phyloP scores from a whole-genome alignment of 2,329 filamentous ascomycete genomes.

The Penicillium corylophilum region DNA sequence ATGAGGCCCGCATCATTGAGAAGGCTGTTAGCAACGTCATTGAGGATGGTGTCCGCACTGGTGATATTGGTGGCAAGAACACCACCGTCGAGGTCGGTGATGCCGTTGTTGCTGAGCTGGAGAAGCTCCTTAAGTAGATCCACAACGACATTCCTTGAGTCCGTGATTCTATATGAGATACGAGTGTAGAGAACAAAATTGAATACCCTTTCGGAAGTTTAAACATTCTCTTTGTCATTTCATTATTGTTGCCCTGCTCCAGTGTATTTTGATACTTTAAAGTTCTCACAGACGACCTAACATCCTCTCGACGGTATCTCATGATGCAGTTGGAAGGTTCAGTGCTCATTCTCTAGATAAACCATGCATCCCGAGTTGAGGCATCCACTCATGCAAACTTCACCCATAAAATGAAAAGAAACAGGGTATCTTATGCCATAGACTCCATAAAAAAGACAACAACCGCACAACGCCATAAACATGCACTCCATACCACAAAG shows the following conservation, averaged over 20 bases:
- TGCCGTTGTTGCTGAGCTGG: slow-evolving; percentile 72
- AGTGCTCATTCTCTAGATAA: background rate
- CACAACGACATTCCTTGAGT: background rate
- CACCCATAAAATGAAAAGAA: slow-evolving; percentile 1
- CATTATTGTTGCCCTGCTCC: background rate
- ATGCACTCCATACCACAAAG: background rate
- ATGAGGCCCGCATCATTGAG: slow-evolving; percentile 58
- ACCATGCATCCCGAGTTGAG: background rate
- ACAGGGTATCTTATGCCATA: slow-evolving; percentile 24
- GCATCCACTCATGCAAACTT: background rate
- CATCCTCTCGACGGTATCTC: too few species aligned
- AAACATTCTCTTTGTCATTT: background rate
- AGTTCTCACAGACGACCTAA: too few species aligned
- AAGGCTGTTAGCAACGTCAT: slow-evolving; percentile 56
- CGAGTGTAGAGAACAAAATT: slow-evolving; percentile 22
- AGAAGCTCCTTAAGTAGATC: slow-evolving; percentile 60
- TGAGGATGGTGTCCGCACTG: slow-evolving; percentile 74
- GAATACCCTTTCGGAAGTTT: slow-evolving; percentile 23
- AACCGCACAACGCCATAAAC: slow-evolving; percentile 1
- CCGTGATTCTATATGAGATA: slow-evolving; percentile 22
- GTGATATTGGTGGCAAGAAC: slow-evolving; percentile 77
- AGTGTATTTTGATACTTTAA: background rate
- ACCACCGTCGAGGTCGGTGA: slow-evolving; percentile 80
- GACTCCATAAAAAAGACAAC: slow-evolving; percentile 10
- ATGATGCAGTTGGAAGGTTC: background rate